Evolutionary conservation across 176 grass and related monocot species (phyloP), one percentile per base, ranked within the genome.

Genomic region (Triticum dicoccoides): DNA sequence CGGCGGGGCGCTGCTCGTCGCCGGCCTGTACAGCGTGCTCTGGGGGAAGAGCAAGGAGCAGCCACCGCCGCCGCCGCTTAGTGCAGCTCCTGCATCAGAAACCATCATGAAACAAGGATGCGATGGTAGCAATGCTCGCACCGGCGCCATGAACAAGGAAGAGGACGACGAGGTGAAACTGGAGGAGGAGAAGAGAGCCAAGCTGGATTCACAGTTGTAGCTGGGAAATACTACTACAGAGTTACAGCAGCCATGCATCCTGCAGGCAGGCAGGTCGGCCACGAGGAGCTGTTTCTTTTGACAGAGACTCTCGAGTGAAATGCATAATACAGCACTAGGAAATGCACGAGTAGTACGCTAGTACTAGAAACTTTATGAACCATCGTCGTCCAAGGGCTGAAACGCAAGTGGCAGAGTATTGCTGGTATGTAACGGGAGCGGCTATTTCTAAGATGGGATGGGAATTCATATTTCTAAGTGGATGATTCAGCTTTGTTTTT

Each of bases 11-110:
- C 77, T 94, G 61, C 82, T 90, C 3, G 75, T 94, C 4, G 86
- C 79, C 0, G 86, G 92, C 58, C 84, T 94, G 23, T 94, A 94
- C 70, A 89, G 80, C 23, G 89, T 94, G 17, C 47, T 94, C 18
- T 91, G 92, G 92, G 92, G 89, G 17, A 77, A 77, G 74, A 77
- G 74, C 74, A 54, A 12, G 74, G 74, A 77, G 2, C 47, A 11
- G 74, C 47, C 49, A 17, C 1, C 45, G 44, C 45, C 44, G 12
- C 41, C 71, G 0, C 0, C 6, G 4, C 38, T 41, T 27, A 5
- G 20, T 72, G 18, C 37, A 6, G 13, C 1, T 56, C 49, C 8
- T 56, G 29, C 49, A 11, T 34, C 29, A 34, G 9, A 9, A 11
- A 10, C 9, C 47, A 21, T 49, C 17, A 2, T 56, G 17, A 33